Conservation (phyloP, 176 grass and related monocot genomes). For the Paspalum vaginatum region DNA sequence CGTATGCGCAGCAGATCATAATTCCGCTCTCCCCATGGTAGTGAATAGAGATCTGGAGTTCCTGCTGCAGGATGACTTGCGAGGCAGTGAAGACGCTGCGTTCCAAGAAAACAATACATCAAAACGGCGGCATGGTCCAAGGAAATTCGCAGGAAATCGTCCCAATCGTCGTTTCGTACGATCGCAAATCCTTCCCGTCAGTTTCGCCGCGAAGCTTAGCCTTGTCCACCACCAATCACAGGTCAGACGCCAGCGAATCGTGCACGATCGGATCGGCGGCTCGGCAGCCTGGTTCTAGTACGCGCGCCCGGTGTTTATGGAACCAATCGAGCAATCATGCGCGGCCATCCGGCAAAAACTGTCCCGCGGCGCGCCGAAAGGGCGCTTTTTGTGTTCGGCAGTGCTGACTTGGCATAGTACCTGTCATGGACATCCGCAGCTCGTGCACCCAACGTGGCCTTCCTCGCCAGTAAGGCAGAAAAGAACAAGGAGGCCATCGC, state of each 20-base stretch:
- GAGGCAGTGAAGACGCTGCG: too few relatives aligned
- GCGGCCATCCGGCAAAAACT: neutral
- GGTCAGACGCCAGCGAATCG: neutral
- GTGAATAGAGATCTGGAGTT: too few relatives aligned
- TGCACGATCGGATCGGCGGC: too few relatives aligned
- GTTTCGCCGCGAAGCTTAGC: neutral
- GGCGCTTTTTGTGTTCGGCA: neutral
- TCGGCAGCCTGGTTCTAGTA: too few relatives aligned
- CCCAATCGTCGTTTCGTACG: neutral
- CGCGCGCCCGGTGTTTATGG: too few relatives aligned
- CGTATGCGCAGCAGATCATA: too few relatives aligned
- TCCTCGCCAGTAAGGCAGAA: neutral
- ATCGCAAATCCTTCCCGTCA: neutral
- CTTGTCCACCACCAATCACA: neutral
- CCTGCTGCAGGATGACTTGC: too few relatives aligned
- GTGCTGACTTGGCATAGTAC: slow-evolving; percentile 9
- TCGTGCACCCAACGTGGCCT: neutral
- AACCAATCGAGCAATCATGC: neutral
- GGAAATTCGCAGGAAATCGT: neutral
- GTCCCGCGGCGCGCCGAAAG: slow-evolving; percentile 9
- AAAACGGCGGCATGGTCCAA: neutral
- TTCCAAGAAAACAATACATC: neutral
- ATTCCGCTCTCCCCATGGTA: too few relatives aligned
- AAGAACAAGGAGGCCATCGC: neutral
- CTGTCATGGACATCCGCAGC: neutral